Percentiles rank a stretch among this genome's conserved stretches.
Conservation (phyloP, 257 asterid genomes). For the Avicennia marina region DNA sequence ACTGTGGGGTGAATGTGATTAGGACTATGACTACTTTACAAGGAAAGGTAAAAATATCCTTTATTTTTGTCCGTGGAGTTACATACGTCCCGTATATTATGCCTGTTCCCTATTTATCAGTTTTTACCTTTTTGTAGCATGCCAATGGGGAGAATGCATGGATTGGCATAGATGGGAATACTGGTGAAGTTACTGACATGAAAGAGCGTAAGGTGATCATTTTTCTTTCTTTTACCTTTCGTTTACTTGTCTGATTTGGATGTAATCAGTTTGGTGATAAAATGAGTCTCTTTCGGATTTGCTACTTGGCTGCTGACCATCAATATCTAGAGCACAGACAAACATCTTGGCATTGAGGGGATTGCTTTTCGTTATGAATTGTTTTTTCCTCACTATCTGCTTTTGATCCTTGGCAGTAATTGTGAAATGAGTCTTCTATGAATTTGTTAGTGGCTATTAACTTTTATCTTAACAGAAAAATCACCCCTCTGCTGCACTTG, state of each 20-base stretch:
- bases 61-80: slow-evolving; percentile 3
- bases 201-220: slow-evolving; percentile 76
- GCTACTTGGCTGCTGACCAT: not conserved
- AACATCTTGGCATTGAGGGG: too few species aligned
- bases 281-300: not conserved
- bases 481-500: not conserved
- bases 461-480: not conserved
- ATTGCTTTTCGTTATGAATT: not conserved
- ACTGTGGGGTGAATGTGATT: slow-evolving; percentile 94
- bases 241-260: too few species aligned
- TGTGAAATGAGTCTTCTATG: not conserved
- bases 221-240: not conserved
- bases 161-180: slow-evolving; percentile 92
- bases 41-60: slow-evolving; percentile 69
- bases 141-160: slow-evolving; percentile 96
- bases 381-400: not conserved
- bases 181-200: slow-evolving; percentile 91
- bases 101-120: not conserved
- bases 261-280: too few species aligned
- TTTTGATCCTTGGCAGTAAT: not conserved
- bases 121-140: slow-evolving; percentile 40
- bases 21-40: slow-evolving; percentile 93
- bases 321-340: not conserved
- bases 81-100: not conserved
- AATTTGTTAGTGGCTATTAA: not conserved